Evolutionary conservation across 1,284 basidiomycete species (phyloP), one percentile per base, ranked within the genome.

Genomic region (Ganoderma lingzhi): DNA sequence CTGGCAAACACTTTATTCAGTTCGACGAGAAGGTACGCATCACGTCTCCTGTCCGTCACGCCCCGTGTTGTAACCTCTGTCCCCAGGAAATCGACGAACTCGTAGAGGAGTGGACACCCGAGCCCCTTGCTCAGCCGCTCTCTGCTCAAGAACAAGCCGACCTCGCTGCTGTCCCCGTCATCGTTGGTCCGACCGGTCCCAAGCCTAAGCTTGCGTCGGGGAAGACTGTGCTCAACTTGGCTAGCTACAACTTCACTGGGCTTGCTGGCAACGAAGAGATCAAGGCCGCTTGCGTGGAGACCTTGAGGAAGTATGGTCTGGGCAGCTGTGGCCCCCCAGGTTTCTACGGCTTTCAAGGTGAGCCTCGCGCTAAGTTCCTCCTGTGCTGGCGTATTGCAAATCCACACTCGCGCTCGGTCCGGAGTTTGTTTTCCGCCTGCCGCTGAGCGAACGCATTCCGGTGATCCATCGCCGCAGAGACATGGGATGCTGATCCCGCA

Each of bases 241-340:
- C 96, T 23, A 94, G 93, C 76, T 93, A 93, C 83, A 98, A 99
- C 82, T 99, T 98, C 82, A 90, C 94, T 9, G 96, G 96, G 37
- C 87, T 99, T 15, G 89, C 95, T 48, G 94, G 94, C 32, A 95
- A 96, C 76, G 96, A 98, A 70, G 83, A 87, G 65, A 91, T 99
- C 81, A 96, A 96, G 80, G 88, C 94, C 63, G 89, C 90, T 53
- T 96, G 96, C 6, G 87, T 98, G 30, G 92, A 95, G 67, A 95
- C 93, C 0, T 84, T 99, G n/a, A 86, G 93, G 66, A 93, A 94
- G 79, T 99, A 98, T 76, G 98, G 98, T 44, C 88, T 99, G 1
- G 98, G 97, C 6, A 95, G 93, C 75, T 99, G 98, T 78, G 97
- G 97, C 17, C 98, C 98, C 48, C 93, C 97, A 41, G 96, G 97